Evolutionary conservation across 2,329 filamentous ascomycete genomes (phyloP).

Genomic region (Calonectria hawksworthii): DNA sequence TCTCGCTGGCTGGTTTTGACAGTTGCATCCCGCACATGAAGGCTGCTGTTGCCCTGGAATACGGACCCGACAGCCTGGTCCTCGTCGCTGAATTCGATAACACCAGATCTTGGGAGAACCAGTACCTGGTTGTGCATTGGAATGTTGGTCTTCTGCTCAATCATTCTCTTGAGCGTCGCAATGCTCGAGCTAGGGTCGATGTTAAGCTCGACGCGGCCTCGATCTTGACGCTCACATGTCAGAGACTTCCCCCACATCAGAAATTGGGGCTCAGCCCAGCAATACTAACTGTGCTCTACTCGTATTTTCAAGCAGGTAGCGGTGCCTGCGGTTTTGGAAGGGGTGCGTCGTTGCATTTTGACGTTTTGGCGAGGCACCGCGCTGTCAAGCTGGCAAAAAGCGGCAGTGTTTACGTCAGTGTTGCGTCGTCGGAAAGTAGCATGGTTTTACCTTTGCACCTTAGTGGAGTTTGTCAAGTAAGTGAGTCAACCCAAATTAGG

Average conservation of each 20-base stretch:
- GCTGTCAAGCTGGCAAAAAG: neutral
- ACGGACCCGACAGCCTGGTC: neutral
- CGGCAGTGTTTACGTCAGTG: neutral
- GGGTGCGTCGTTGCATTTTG: neutral
- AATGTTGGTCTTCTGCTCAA: neutral
- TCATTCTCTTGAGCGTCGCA: neutral
- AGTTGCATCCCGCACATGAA: neutral
- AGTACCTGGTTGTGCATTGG: neutral
- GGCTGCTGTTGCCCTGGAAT: neutral
- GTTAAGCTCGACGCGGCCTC: neutral
- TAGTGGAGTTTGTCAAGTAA: neutral
- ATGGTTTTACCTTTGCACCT: neutral
- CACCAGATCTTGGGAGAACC: neutral
- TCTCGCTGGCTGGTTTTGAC: neutral
- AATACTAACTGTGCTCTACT: neutral
- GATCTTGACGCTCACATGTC: neutral
- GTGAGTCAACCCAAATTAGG: neutral
- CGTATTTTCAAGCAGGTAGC: neutral
- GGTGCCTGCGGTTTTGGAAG: neutral
- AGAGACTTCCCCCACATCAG: neutral
- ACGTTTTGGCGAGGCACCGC: neutral
- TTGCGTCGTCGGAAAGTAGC: neutral
- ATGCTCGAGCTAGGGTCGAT: neutral
- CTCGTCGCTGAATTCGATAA: neutral
- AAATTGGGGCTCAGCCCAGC: neutral